Evolutionary conservation across 148 eudicot genomes (phyloP).

Genomic region (Dianthus caryophyllus): DNA sequence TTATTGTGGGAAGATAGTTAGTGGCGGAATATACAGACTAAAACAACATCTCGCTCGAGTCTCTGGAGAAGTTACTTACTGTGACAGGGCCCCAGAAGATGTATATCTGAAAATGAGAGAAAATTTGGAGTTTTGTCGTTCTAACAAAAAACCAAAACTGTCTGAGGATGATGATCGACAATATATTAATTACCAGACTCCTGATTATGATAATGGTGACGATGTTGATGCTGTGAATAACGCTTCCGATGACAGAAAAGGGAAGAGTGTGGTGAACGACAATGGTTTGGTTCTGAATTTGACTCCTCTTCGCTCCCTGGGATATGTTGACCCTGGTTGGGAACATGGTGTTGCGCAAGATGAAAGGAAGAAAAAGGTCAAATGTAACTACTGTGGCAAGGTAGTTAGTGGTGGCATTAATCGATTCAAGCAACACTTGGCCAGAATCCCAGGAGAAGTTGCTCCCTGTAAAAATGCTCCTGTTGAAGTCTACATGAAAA

Average conservation of each 20-base stretch:
- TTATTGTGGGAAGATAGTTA: slow-evolving; percentile 90
- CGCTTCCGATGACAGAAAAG: slow-evolving; percentile 52
- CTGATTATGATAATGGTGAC: slow-evolving; percentile 42
- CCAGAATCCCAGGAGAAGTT: slow-evolving; percentile 96
- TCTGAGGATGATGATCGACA: slow-evolving; percentile 59
- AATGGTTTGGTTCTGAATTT: slow-evolving; percentile 55
- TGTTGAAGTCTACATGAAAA: slow-evolving; percentile 77
- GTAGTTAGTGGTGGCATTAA: slow-evolving; percentile 95
- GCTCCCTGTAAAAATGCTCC: slow-evolving; percentile 94
- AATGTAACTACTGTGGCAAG: slow-evolving; percentile 93
- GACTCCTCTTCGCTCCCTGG: slow-evolving; percentile 84
- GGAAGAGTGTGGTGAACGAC: slow-evolving; percentile 57
- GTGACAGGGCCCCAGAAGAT: slow-evolving; percentile 89
- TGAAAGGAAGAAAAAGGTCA: slow-evolving; percentile 91
- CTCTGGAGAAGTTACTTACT: slow-evolving; percentile 92
- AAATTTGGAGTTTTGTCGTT: slow-evolving; percentile 68
- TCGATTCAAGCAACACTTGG: slow-evolving; percentile 90
- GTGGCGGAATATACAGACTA: slow-evolving; percentile 91
- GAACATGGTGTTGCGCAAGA: slow-evolving; percentile 95
- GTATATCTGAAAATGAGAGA: slow-evolving; percentile 81
- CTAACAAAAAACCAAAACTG: slow-evolving; percentile 63
- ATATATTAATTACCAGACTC: slow-evolving; percentile 55
- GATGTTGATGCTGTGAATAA: slow-evolving; percentile 40
- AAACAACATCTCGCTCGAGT: slow-evolving; percentile 92
- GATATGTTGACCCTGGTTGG: slow-evolving; percentile 98